A percentile compares a stretch with the other conserved stretches of the same genome.
These are phyloP conservation scores for Lachancea cidri DNA, from an alignment of 805 yeast species.

Conservation along the genomic window DNA sequence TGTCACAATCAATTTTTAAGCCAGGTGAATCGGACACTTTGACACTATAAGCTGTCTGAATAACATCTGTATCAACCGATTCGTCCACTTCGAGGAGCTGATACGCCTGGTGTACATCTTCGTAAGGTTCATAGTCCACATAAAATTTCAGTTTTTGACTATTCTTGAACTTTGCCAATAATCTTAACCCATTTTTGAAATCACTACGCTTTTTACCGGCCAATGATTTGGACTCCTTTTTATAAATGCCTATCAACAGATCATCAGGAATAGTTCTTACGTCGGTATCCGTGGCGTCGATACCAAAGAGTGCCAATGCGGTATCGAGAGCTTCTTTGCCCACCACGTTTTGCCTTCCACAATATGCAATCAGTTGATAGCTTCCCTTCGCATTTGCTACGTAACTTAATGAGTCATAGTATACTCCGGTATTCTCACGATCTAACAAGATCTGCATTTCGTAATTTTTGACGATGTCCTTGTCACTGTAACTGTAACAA, in stretches of 20 bases:
- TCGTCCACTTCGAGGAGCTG: conserved; percentile 44
- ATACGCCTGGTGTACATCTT: conserved; percentile 46
- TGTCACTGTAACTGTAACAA: conserved; percentile 45
- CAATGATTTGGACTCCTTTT: conserved; percentile 20
- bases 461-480: conserved; percentile 44
- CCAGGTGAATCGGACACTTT: conserved; percentile 50
- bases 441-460: conserved; percentile 39
- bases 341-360: conserved; percentile 46
- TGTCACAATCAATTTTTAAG: conserved; percentile 37
- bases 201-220: conserved; percentile 17
- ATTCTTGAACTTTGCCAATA: conserved; percentile 36
- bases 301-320: conserved; percentile 35
- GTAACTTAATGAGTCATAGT: conserved; percentile 52
- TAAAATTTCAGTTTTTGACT: conserved; percentile 35
- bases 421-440: conserved; percentile 41
- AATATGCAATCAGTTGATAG: conserved; percentile 43
- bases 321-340: conserved; percentile 44
- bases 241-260: conserved; percentile 31
- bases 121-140: conserved; percentile 43
- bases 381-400: conserved; percentile 46
- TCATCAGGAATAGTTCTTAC: conserved; percentile 24
- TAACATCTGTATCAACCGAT: conserved; percentile 61
- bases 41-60: conserved; percentile 68
- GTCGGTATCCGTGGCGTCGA: conserved; percentile 27
- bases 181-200: conserved; percentile 37